Base-by-base conservation (phyloP, 371 early-diverging fungal species). In the Syncephalastrum monosporum region DNA sequence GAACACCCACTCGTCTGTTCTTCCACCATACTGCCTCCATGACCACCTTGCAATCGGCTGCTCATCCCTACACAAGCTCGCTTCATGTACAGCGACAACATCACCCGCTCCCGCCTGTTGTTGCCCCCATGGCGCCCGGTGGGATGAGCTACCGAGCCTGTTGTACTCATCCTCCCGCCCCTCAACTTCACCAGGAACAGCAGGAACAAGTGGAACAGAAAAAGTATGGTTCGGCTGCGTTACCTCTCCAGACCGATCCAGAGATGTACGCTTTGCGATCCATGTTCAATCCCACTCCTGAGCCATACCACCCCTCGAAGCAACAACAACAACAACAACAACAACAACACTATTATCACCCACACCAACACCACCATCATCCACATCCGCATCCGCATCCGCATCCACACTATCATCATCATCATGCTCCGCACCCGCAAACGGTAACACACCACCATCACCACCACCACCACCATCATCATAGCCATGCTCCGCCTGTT, bases 201-300 rank as follows among this genome's bases (percentile, higher is more conserved):
- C 44, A 42, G 29, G 17, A 42, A 27, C 33, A 51, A 50, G 42
- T 43, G 27, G 27, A 50, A 21, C 53, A 43, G 42, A 52, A 24
- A 42, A 52, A 27, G 21, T 46, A 57, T 49, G 55, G 42, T 12
- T 25, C 41, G 29, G 51, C 43, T 42, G 48, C 54, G 43, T 44
- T 57, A 43, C 57, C 69, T 19, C 63, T 68, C 17, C 69, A 60
- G 33, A 66, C 75, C 1, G 70, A 69, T 56, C 72, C 72, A 42
- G 64, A 74, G 53, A 63, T 75, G 44, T 76, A 74, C 53, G 65
- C 74, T 16, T 60, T 68, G 47, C 60, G 59, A 46, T 63, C 49
- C 42, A 61, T 51, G 49, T 62, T 54, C 38, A 33, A 33, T 33
- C 38, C 38, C 38, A 33, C 38, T 33, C 10, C 38, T 33, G 38